Evolutionary conservation across 2,329 filamentous ascomycete genomes (phyloP).

Genomic region (Phaeosphaeriaceae sp.): DNA sequence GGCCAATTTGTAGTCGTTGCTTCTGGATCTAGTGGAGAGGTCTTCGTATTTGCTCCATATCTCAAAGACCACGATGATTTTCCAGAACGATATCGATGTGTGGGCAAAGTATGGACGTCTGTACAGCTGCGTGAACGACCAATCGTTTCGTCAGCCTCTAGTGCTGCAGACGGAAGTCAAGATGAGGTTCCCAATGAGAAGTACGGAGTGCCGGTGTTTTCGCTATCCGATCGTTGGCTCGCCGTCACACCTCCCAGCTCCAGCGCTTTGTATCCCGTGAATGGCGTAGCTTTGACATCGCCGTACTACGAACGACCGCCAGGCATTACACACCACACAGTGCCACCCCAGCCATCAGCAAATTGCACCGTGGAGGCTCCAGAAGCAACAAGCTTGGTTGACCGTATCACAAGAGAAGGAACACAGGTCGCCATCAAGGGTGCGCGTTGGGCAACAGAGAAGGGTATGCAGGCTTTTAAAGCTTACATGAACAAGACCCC

Average conservation of each 20-base stretch:
- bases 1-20: slow-evolving; percentile 75
- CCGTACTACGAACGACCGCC: slow-evolving; percentile 61
- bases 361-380: slow-evolving; percentile 76
- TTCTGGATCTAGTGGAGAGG: slow-evolving; percentile 85
- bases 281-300: slow-evolving; percentile 66
- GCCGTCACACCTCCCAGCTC: slow-evolving; percentile 78
- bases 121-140: slow-evolving; percentile 64
- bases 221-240: slow-evolving; percentile 76
- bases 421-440: slow-evolving; percentile 79
- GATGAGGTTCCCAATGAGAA: slow-evolving; percentile 43
- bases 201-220: slow-evolving; percentile 69
- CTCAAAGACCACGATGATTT: slow-evolving; percentile 35
- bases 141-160: slow-evolving; percentile 43
- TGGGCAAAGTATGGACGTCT: slow-evolving; percentile 92
- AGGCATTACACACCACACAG: slow-evolving; percentile 65
- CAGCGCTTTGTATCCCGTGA: slow-evolving; percentile 72
- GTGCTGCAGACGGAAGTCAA: slow-evolving; percentile 43
- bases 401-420: slow-evolving; percentile 78
- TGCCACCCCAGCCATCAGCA: slow-evolving; percentile 71
- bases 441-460: slow-evolving; percentile 78
- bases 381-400: slow-evolving; percentile 73
- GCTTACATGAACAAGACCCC: slow-evolving; percentile 72
- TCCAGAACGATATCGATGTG: slow-evolving; percentile 63
- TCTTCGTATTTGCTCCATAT: slow-evolving; percentile 71
- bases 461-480: slow-evolving; percentile 79